Evolutionary conservation across 75 land plant species (phyloP), one percentile per base, ranked within the genome.

Genomic region (Sequoiadendron giganteum): DNA sequence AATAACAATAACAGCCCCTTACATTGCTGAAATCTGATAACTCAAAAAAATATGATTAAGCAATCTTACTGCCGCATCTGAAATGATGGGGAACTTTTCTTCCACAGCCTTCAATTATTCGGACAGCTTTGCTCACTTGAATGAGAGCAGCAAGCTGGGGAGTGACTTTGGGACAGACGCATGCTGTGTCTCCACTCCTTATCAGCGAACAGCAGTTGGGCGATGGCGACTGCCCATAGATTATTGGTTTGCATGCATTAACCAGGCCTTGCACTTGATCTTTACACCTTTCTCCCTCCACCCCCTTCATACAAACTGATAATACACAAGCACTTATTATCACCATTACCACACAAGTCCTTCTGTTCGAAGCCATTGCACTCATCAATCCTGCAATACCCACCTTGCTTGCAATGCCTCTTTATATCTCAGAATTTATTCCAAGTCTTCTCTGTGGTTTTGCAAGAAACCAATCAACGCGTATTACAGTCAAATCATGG

Each of bases 11-110:
- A 45, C 47, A 45, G 5, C 47, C 47, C 5, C 2, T 3, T 45
- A 6, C 2, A 1, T 45, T 3, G 5, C 5, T 3, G 5, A 45
- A 45, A 45, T 45, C 3, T 45, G 0, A 45, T 6, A 45, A 45
- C 47, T 45, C 5, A 45, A 6, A 0, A 40, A 40, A 1, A 40
- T 45, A 45, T 52, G 15, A 52, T 3, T 1, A 52, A 52, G 55
- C 0, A 0, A 0, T 52, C 55, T 86, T 90, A 90, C 91, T 88
- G 14, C 91, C 89, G 86, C 91, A 90, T 77, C 73, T 88, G 87
- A 86, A 86, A 73, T 90, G 89, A 36, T 87, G 87, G 80, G 91
- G 91, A 68, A 68, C 72, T 68, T 3, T 28, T 68, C n/a, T 28
- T 6, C 72, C n/a, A 68, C n/a, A 28, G 0, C 72, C 72, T 77